Conservation (phyloP, 1,284 basidiomycete species). For the Sphaerobolus stellatus region DNA sequence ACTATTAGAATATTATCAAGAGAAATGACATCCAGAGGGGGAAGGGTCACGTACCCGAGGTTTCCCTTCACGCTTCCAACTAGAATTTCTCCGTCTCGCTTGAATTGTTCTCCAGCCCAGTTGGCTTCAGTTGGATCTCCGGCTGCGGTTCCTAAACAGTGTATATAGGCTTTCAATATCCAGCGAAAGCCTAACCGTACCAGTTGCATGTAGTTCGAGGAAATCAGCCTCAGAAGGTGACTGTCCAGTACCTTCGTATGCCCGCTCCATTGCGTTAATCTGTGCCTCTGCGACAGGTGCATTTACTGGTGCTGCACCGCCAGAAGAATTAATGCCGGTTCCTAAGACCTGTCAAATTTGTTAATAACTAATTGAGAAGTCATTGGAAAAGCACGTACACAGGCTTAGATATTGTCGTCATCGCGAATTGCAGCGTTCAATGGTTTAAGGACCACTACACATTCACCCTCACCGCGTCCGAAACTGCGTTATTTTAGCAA, state of each 20-base stretch:
- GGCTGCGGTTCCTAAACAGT: constrained; percentile 35
- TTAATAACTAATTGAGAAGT: background rate
- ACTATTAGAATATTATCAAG: constrained; percentile 21
- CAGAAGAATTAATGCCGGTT: constrained; percentile 39
- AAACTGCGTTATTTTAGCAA: too few species aligned
- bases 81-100: constrained; percentile 29
- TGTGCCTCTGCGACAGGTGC: constrained; percentile 41
- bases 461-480: constrained; percentile 32
- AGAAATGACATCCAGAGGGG: background rate
- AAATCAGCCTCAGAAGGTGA: constrained; percentile 43
- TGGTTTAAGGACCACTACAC: constrained; percentile 36
- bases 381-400: constrained; percentile 22
- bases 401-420: constrained; percentile 34
- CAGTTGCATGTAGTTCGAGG: constrained; percentile 50
- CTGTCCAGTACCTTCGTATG: constrained; percentile 29
- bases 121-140: constrained; percentile 54
- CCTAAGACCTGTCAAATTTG: constrained; percentile 37
- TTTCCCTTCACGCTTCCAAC: constrained; percentile 50
- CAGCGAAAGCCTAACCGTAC: constrained; percentile 20
- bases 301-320: constrained; percentile 35
- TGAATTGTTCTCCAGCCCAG: constrained; percentile 38
- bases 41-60: constrained; percentile 30
- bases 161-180: background rate
- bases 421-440: constrained; percentile 39
- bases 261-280: constrained; percentile 32